phyloP scores from a whole-genome alignment of 257 asterid species.

The Capsicum pubescens region DNA sequence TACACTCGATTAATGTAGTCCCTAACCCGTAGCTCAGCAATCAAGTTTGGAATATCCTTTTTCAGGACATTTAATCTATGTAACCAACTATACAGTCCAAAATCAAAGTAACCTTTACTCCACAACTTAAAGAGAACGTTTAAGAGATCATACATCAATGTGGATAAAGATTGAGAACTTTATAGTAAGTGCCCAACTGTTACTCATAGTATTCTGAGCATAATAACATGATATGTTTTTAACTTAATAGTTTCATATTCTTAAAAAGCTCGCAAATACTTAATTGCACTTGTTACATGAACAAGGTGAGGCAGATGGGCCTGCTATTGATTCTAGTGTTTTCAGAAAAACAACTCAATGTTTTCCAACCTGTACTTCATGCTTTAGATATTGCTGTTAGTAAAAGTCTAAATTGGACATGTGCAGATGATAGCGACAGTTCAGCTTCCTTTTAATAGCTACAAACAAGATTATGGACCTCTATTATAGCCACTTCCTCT shows the following conservation, averaged over 20 bases:
- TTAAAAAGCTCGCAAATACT: not conserved
- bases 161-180: not conserved
- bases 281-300: not conserved
- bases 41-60: not conserved
- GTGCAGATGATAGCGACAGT: not conserved
- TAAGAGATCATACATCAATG: not conserved
- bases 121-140: not conserved
- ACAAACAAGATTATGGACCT: not conserved
- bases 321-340: constrained; percentile 5
- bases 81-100: not conserved
- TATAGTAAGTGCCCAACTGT: not conserved
- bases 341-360: not conserved
- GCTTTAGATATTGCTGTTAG: not conserved
- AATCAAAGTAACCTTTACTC: not conserved
- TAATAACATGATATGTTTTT: not conserved
- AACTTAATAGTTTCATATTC: not conserved
- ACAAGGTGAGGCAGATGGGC: not conserved
- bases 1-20: not conserved
- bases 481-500: not conserved
- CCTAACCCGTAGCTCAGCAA: not conserved
- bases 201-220: not conserved
- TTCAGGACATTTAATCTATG: not conserved
- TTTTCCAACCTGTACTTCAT: not conserved
- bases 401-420: not conserved
- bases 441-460: not conserved